Base-by-base conservation (phyloP, 352 stramenopile genomes). In the Thraustochytrium sp. region DNA sequence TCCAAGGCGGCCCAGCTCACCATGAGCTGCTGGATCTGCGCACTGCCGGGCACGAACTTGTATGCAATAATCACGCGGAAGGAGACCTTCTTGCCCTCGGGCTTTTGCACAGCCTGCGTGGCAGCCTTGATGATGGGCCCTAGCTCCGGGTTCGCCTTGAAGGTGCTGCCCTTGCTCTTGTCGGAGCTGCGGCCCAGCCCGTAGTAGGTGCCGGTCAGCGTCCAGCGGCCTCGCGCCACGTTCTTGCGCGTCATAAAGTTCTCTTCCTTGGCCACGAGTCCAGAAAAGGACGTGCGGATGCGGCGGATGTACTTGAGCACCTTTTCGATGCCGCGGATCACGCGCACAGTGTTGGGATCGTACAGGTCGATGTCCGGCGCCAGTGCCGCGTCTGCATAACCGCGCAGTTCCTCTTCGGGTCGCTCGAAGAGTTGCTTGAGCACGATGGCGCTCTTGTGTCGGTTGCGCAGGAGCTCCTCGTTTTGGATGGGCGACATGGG, bases 181-280 rank as follows among this genome's bases (percentile, higher is more conserved):
- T 13, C 34, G 16, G 44, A 48, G 13, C 23, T 61, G 0, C 31
- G 46, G 11, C 68, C 68, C 16, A 80, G 40, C 13, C 68, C 68
- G 29, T 80, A 63, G 53, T 80, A 80, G 2, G 68, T 80, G 13
- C 68, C 68, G 3, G 68, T 80, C 42, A 80, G 38, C 34, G 68
- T 80, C 68, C 68, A 80, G 18, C 68, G 42, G 8, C 68, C 68
- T 9, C 68, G 68, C 26, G 68, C 68, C 23, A 80, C 68, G 42
- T 80, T 80, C 31, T 80, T 80, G 13, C 68, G 68, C 34, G 68
- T 80, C 68, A 80, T 80, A 53, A 80, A 80, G 26, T 72, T 80
- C 42, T 80, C 68, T 26, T 80, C 68, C 38, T 61, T 80, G 37
- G 68, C 68, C 16, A 42, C 76, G 34, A 80, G 68, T 8, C 68